Conservation (phyloP, 108 stramenopile species). For the Cyclotella sp. region DNA sequence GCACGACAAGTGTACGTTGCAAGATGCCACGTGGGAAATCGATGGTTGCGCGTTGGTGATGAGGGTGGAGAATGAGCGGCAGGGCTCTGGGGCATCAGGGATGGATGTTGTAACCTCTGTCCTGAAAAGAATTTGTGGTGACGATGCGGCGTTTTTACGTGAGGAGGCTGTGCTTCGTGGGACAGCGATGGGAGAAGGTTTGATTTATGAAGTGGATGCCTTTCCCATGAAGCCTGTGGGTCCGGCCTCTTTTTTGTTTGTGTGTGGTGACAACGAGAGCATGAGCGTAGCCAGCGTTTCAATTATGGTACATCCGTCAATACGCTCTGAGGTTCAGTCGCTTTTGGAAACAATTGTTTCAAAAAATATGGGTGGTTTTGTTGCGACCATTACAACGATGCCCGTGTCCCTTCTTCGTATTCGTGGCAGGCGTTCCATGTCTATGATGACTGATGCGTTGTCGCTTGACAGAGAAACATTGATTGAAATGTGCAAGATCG, state of each 20-base stretch:
- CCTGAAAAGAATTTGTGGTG: conserved; percentile 36
- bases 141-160: conserved; percentile 29
- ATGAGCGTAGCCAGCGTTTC: conserved; percentile 11
- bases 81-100: not conserved
- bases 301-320: conserved; percentile 50
- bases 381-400: conserved; percentile 24
- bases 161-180: conserved; percentile 37
- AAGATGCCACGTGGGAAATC: conserved; percentile 73
- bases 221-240: conserved; percentile 41
- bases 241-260: conserved; percentile 48
- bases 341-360: conserved; percentile 22
- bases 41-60: conserved; percentile 43
- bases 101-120: conserved; percentile 18
- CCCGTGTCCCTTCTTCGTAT: conserved; percentile 43
- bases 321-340: conserved; percentile 16
- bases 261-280: not conserved
- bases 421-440: conserved; percentile 30
- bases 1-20: conserved; percentile 55
- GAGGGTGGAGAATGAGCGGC: not conserved
- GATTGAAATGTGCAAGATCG: not conserved
- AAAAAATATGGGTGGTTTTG: not conserved
- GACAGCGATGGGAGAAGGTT: conserved; percentile 30
- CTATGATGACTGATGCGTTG: conserved; percentile 26
- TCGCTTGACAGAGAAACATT: not conserved
- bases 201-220: conserved; percentile 43